Conservation (phyloP, 345 rosid genomes). For the Heritiera fomes region DNA sequence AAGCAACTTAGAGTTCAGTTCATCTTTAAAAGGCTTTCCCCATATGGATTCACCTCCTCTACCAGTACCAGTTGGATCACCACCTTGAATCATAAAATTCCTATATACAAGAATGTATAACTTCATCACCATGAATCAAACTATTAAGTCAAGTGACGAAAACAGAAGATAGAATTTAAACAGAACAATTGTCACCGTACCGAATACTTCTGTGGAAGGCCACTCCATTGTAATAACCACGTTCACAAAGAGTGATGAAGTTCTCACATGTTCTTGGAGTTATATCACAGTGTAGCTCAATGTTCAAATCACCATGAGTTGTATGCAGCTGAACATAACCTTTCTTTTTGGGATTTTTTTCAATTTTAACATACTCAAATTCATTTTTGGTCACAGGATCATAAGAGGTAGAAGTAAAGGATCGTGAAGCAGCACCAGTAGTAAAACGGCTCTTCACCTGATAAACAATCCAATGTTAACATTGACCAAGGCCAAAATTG, state of each 20-base stretch:
- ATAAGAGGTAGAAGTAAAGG: constrained; percentile 88
- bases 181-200: constrained; percentile 35
- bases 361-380: constrained; percentile 77
- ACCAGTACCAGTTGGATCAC: constrained; percentile 96
- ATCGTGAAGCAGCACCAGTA: constrained; percentile 93
- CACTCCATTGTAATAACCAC: constrained; percentile 80
- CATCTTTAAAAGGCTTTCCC: constrained; percentile 97
- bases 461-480: constrained; percentile 24
- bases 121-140: constrained; percentile 13
- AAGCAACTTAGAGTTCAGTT: constrained; percentile 80
- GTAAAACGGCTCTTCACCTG: constrained; percentile 88
- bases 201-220: constrained; percentile 77
- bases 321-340: constrained; percentile 89
- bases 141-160: constrained; percentile 3
- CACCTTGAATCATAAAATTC: constrained; percentile 99
- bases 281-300: constrained; percentile 89
- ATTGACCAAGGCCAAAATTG: background rate
- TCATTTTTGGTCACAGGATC: constrained; percentile 88
- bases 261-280: constrained; percentile 92
- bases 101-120: constrained; percentile 31
- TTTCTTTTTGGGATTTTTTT: constrained; percentile 92
- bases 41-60: constrained; percentile 91
- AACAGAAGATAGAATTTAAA: background rate
- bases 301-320: constrained; percentile 88
- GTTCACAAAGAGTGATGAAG: constrained; percentile 85